Evolutionary conservation across 2,329 filamentous ascomycete species (phyloP).

Genomic region (Stagonosporopsis cucurbitacearum): DNA sequence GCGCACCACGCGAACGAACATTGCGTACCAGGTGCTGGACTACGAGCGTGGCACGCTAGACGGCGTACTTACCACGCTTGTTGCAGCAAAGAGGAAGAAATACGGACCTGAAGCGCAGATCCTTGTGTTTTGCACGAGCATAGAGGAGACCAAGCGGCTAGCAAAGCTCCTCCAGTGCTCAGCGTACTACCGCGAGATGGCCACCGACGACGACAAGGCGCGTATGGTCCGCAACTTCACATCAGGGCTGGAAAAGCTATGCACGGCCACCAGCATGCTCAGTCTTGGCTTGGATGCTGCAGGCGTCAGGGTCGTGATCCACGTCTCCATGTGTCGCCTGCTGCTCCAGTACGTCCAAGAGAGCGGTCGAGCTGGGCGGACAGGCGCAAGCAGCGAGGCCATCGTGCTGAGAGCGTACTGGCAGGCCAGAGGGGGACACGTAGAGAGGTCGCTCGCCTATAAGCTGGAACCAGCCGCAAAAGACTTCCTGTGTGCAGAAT

Average conservation of each 20-base stretch:
- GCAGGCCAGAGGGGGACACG: not conserved
- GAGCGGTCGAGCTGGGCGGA: not conserved
- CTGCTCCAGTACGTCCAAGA: not conserved
- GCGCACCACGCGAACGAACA: not conserved
- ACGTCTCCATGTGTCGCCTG: not conserved
- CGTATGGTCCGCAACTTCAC: not conserved
- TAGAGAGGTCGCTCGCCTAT: not conserved
- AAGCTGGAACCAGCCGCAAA: constrained; percentile 1
- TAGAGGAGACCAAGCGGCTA: constrained; percentile 6
- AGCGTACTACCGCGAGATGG: constrained; percentile 3
- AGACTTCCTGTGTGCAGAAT: not conserved
- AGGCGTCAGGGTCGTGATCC: not conserved
- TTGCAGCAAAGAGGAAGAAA: constrained; percentile 1
- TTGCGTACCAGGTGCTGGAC: not conserved
- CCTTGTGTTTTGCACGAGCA: not conserved
- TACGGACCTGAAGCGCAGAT: constrained; percentile 4
- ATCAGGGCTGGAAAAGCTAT: not conserved
- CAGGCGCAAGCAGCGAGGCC: not conserved
- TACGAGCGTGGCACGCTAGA: not conserved
- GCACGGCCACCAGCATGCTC: not conserved
- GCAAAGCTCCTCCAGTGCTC: constrained; percentile 1
- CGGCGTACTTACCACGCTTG: not conserved
- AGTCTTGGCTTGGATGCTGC: not conserved
- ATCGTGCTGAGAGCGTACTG: not conserved
- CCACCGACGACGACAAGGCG: constrained; percentile 2